phyloP scores from a whole-genome alignment of 2,329 filamentous ascomycete species.

The Balansia obtecta region DNA sequence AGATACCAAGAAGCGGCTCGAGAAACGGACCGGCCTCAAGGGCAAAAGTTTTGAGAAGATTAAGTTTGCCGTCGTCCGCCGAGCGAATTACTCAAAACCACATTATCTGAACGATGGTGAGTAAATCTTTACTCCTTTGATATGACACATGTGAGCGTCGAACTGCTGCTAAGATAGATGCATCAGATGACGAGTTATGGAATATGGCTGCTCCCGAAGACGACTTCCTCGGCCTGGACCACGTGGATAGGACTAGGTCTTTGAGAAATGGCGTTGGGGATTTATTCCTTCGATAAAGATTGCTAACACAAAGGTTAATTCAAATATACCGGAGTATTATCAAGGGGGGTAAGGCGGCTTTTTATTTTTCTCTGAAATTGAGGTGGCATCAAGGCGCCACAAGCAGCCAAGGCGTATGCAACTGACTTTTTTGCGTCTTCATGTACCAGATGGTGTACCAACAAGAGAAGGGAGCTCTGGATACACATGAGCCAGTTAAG shows the following conservation, averaged over 20 bases:
- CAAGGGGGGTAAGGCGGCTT: neutral
- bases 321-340: neutral
- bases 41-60: constrained; percentile 98
- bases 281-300: constrained; percentile 41
- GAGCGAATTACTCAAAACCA: constrained; percentile 62
- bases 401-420: neutral
- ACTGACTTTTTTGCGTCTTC: neutral
- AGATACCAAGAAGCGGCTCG: constrained; percentile 88
- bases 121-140: constrained; percentile 17
- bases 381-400: constrained; percentile 3
- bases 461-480: constrained; percentile 8
- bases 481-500: constrained; percentile 6
- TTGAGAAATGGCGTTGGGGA: constrained; percentile 49
- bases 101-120: constrained; percentile 80
- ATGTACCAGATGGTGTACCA: neutral
- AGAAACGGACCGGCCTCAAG: constrained; percentile 85
- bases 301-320: neutral
- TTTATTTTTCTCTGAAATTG: neutral
- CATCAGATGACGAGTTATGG: constrained; percentile 46
- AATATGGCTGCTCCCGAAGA: constrained; percentile 40
- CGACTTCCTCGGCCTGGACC: constrained; percentile 52
- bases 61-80: constrained; percentile 75
- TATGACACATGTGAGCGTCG: neutral
- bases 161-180: neutral
- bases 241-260: constrained; percentile 47